Evolutionary conservation across 345 rosid genomes (phyloP), one percentile per base, ranked within the genome.

Genomic region (Adansonia digitata): DNA sequence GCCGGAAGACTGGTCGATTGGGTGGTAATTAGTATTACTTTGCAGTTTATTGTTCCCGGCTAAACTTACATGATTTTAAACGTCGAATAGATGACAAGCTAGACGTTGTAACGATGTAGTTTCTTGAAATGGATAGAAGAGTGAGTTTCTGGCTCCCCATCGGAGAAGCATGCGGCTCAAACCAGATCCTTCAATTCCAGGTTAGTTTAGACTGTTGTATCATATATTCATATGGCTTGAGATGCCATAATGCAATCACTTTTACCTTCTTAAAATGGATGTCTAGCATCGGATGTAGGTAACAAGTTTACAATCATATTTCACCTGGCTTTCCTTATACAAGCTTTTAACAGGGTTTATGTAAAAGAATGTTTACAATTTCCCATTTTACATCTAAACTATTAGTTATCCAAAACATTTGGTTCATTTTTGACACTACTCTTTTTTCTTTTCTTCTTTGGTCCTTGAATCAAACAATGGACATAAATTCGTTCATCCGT

Each of bases 151-250:
- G 15, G 9, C 10, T 69, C 37, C 37, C 42, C 17, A 29, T 29
- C 10, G 6, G 43, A 17, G 24, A 26, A 67, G 22, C 71, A 27
- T 46, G 56, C 56, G 7, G 62, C 35, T 56, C 7, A 2, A 65
- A 68, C 37, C 24, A 48, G 10, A 69, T 48, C 57, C 72, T 48
- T 69, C 56, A 8, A n/a, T 67, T 68, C 39, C 42, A 27, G 73
- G 59, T 56, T 46, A 48, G 40, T 68, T 7, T 27, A 69, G 18
- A 46, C 72, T 29, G 40, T 69, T 69, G 72, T 69, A 69, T 66
- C n/a, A 66, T 66, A 5, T 66, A 40, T 40, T 68, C 40, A 9
- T 29, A 17, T 69, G 72, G 72, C 53, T 69, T 69, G 72, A 69
- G 12, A 26, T 56, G 34, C 35, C 35, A 13, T 12, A 24, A 31